Evolutionary conservation across 2,329 filamentous ascomycete genomes (phyloP).

Genomic region (Colletotrichum liaoningense): DNA sequence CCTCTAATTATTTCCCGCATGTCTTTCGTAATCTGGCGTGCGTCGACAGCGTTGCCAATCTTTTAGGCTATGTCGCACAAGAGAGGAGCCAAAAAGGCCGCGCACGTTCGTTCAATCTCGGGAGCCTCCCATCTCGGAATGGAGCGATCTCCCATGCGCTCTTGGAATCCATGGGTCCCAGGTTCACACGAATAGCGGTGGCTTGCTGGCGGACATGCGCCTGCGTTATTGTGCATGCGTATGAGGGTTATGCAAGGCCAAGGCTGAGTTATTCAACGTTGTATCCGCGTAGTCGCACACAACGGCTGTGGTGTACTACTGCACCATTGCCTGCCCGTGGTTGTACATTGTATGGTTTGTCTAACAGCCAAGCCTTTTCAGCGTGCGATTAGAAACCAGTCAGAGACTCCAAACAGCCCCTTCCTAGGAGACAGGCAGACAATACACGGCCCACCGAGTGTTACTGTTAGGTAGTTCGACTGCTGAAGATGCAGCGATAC

Average conservation of each 20-base stretch:
- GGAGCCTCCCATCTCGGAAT: constrained; percentile 31
- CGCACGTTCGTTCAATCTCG: constrained; percentile 32
- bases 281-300: background rate
- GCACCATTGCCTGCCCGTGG: background rate
- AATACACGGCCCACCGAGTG: background rate
- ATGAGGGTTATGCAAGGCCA: background rate
- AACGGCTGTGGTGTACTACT: background rate
- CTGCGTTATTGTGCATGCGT: background rate
- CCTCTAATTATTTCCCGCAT: background rate
- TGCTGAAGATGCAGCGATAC: background rate
- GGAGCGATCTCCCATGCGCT: constrained; percentile 22
- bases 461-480: background rate
- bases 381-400: constrained; percentile 13
- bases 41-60: constrained; percentile 8
- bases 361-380: constrained; percentile 15
- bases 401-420: constrained; percentile 21
- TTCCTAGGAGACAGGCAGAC: background rate
- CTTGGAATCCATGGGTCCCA: background rate
- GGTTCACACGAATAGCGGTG: background rate
- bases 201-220: background rate
- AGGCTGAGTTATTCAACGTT: background rate
- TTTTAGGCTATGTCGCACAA: constrained; percentile 14
- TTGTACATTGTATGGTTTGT: background rate
- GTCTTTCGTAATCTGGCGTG: background rate
- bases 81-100: background rate